These are phyloP conservation scores for Toxicodendron radicans DNA, from an alignment of 345 rosid genomes.

Conservation along the genomic window DNA sequence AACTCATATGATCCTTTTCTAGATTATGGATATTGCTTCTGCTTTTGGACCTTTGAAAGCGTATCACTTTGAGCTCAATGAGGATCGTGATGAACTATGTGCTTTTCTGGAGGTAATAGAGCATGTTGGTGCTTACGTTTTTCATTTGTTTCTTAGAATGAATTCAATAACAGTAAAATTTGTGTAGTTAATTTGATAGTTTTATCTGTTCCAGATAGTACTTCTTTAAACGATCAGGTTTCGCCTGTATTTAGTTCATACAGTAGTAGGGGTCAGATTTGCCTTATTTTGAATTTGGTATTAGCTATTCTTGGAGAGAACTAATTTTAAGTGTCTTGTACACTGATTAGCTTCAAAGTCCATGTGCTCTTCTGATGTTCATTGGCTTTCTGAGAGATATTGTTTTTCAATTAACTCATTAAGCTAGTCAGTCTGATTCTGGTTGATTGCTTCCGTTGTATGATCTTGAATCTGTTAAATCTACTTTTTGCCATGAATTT, in stretches of 20 bases:
- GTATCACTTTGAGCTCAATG: constrained; percentile 51
- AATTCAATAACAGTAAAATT: not conserved
- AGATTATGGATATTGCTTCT: constrained; percentile 85
- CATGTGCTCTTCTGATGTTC: not conserved
- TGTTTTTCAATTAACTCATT: not conserved
- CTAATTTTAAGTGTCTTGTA: not conserved
- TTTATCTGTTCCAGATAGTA: too few species aligned
- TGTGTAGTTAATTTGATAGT: not conserved
- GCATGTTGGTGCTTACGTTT: constrained; percentile 18
- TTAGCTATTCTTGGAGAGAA: not conserved
- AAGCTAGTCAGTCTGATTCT: not conserved
- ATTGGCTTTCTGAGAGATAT: not conserved
- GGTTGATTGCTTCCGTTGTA: not conserved
- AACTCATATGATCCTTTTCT: constrained; percentile 32
- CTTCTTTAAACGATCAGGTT: too few species aligned
- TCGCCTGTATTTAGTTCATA: too few species aligned
- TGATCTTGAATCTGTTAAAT: not conserved
- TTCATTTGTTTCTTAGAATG: constrained; percentile 10
- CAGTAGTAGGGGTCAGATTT: not conserved
- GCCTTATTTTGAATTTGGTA: not conserved
- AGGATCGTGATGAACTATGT: constrained; percentile 35
- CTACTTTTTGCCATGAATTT: not conserved
- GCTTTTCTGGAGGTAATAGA: constrained; percentile 85
- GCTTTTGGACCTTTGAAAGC: constrained; percentile 87
- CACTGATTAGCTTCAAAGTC: not conserved